A percentile compares a stretch with the other conserved stretches of the same genome.
Conservation (phyloP, 257 asterid genomes). For the Gentiana dahurica region DNA sequence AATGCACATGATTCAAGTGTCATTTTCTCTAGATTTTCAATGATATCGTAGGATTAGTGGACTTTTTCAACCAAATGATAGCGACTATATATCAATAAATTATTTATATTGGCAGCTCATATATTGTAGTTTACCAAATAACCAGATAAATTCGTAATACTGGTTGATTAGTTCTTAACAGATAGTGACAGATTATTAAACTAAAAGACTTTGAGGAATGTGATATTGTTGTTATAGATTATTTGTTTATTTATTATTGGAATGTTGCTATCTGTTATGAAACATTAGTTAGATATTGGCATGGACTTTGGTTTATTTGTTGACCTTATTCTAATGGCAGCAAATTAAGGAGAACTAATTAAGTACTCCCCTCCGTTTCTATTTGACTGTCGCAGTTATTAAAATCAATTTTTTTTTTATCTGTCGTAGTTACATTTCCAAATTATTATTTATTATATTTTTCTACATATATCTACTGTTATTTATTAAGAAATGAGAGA, state of each 20-base stretch:
- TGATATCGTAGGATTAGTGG: slow-evolving; percentile 15
- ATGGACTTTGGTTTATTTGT: not conserved
- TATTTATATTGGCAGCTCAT: not conserved
- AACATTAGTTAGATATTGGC: not conserved
- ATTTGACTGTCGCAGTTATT: too few species aligned
- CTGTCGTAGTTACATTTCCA: too few species aligned
- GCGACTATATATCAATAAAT: slow-evolving; percentile 2
- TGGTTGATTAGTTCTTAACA: not conserved
- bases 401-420: too few species aligned
- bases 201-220: not conserved
- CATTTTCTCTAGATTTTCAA: slow-evolving; percentile 1
- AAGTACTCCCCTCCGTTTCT: too few species aligned
- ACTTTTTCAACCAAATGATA: slow-evolving; percentile 20
- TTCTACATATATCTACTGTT: too few species aligned
- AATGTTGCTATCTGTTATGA: not conserved
- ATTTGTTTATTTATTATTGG: not conserved
- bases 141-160: slow-evolving; percentile 1
- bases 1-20: not conserved
- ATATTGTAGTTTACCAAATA: slow-evolving; percentile 16
- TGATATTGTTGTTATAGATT: not conserved
- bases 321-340: not conserved
- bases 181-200: slow-evolving; percentile 3
- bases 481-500: too few species aligned
- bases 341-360: not conserved
- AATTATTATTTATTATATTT: too few species aligned